Conservation (phyloP, 176 grass and related monocot species). For the Carex myosuroides region DNA sequence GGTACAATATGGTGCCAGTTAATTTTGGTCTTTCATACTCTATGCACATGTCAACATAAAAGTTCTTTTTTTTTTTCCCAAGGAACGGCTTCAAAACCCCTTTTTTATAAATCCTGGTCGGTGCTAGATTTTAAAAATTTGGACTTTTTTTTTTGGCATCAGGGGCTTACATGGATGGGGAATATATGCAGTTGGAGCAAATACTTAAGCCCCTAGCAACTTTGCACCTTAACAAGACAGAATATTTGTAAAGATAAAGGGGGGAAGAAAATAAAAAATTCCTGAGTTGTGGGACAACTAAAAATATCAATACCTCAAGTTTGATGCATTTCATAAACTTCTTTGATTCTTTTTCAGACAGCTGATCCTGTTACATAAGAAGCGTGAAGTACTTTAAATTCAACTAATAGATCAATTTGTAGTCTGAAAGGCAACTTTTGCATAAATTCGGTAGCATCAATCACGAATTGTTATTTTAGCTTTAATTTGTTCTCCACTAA, state of each 20-base stretch:
- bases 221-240: constrained; percentile 13
- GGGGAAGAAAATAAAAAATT: constrained; percentile 11
- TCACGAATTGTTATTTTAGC: neutral
- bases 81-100: neutral
- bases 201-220: neutral
- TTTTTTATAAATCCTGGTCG: neutral
- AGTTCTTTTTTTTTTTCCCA: neutral
- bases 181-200: constrained; percentile 15
- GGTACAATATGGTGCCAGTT: neutral
- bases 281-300: neutral
- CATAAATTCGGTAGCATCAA: constrained; percentile 15
- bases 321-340: constrained; percentile 11
- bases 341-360: constrained; percentile 19
- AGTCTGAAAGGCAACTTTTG: neutral
- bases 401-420: neutral
- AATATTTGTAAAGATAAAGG: constrained; percentile 16
- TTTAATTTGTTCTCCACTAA: constrained; percentile 23
- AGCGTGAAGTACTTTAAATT: neutral
- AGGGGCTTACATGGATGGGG: neutral
- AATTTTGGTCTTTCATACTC: neutral
- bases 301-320: constrained; percentile 12
- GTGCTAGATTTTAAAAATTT: neutral
- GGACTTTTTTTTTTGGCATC: neutral
- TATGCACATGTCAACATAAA: neutral
- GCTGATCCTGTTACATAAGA: constrained; percentile 18